Percentiles rank a stretch among this genome's conserved stretches.
phyloP scores from a whole-genome alignment of 169 alveolate genomes.

The Plasmodium falciparum region DNA sequence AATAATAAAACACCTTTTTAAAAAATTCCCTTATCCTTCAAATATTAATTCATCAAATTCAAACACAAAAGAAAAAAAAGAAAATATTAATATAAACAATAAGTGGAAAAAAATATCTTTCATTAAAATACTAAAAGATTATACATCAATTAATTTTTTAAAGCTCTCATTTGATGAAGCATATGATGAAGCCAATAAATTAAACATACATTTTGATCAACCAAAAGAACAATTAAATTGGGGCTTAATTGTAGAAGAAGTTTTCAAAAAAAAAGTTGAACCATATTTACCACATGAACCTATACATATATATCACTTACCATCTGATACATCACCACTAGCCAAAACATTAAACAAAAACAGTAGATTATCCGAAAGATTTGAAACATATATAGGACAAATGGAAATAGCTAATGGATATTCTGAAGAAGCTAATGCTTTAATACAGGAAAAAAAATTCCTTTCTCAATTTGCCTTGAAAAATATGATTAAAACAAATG shows the following conservation, averaged over 20 bases:
- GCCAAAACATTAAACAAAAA: constrained; percentile 63
- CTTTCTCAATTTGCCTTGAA: constrained; percentile 59
- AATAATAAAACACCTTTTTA: constrained; percentile 85
- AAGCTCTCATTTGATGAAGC: constrained; percentile 71
- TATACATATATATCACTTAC: constrained; percentile 67
- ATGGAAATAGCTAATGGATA: constrained; percentile 94
- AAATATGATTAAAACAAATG: constrained; percentile 2
- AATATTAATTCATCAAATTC: background rate
- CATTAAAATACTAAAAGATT: constrained; percentile 41
- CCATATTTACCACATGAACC: constrained; percentile 40
- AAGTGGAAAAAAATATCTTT: constrained; percentile 47
- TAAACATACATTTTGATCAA: constrained; percentile 50
- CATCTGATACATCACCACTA: constrained; percentile 63
- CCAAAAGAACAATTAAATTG: constrained; percentile 51
- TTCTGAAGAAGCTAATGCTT: constrained; percentile 95
- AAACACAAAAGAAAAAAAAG: too few relatives aligned
- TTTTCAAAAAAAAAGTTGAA: constrained; percentile 77
- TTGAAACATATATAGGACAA: constrained; percentile 93
- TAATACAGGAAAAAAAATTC: constrained; percentile 91
- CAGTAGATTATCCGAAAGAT: constrained; percentile 91
- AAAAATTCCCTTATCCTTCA: constrained; percentile 5
- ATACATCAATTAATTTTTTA: constrained; percentile 26
- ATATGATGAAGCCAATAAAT: constrained; percentile 54
- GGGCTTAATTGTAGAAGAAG: constrained; percentile 78
- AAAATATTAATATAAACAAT: constrained; percentile 3